Evolutionary conservation across 352 stramenopile genomes (phyloP).

Genomic region (Globisporangium sylvaticum): DNA sequence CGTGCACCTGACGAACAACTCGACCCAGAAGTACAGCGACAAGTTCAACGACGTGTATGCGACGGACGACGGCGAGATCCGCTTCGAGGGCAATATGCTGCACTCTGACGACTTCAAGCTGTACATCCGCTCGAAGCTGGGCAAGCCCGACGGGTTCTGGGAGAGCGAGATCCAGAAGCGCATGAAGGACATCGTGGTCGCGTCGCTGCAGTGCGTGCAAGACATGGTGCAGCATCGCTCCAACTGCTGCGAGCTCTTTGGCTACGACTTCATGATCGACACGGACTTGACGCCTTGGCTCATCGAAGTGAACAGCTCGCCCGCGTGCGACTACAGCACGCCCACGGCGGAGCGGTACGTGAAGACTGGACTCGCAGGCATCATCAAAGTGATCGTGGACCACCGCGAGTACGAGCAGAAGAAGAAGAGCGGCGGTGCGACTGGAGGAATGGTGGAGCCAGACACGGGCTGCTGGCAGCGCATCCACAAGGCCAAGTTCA

Average conservation of each 20-base stretch:
- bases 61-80: constrained; percentile 57
- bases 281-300: constrained; percentile 81
- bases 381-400: constrained; percentile 90
- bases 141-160: constrained; percentile 31
- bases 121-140: constrained; percentile 35
- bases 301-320: constrained; percentile 92
- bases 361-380: constrained; percentile 70
- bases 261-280: constrained; percentile 94
- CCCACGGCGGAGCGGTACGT: constrained; percentile 88
- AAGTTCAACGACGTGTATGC: constrained; percentile 84
- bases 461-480: constrained; percentile 59
- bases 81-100: constrained; percentile 69
- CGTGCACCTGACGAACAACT: constrained; percentile 94
- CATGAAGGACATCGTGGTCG: constrained; percentile 88
- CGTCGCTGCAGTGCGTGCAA: constrained; percentile 84
- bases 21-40: constrained; percentile 89
- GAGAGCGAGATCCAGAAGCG: constrained; percentile 49
- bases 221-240: constrained; percentile 84
- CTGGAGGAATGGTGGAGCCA: constrained; percentile 26
- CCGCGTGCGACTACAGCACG: constrained; percentile 92
- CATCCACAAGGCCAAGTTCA: constrained; percentile 58
- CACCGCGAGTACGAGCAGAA: constrained; percentile 61
- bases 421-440: constrained; percentile 24
- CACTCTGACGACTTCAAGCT: constrained; percentile 74
- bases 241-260: constrained; percentile 92